phyloP scores from a whole-genome alignment of 176 grass and related monocot species.

The Rhynchospora tenuis region DNA sequence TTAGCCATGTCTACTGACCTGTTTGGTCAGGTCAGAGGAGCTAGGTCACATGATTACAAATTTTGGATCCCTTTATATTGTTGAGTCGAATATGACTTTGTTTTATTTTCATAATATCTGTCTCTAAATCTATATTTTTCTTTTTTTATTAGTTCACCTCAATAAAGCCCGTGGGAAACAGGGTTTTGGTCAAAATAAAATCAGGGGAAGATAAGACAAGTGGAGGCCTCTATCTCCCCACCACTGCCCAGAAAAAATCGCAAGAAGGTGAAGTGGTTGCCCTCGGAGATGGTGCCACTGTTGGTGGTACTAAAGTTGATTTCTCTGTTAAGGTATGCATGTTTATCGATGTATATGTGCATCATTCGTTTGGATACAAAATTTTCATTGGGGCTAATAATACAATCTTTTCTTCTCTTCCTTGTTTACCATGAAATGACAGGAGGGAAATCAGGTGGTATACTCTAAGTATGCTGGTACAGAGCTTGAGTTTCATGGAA shows the following conservation, averaged over 20 bases:
- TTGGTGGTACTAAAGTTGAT: slow-evolving; percentile 58
- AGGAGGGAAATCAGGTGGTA: slow-evolving; percentile 69
- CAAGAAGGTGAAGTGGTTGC: slow-evolving; percentile 72
- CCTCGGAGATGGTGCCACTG: slow-evolving; percentile 53
- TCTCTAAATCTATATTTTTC: slow-evolving; percentile 1
- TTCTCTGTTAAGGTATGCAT: slow-evolving; percentile 53
- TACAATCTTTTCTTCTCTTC: background rate
- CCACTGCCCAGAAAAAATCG: slow-evolving; percentile 53
- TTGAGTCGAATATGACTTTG: background rate
- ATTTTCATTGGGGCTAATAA: background rate
- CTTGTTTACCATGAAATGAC: background rate
- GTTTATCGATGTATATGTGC: background rate
- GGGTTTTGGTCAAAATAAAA: slow-evolving; percentile 84
- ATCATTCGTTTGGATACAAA: background rate
- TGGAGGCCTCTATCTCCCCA: slow-evolving; percentile 72
- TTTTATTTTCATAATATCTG: slow-evolving; percentile 9
- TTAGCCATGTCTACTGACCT: background rate
- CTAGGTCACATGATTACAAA: background rate
- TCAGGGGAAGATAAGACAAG: slow-evolving; percentile 58
- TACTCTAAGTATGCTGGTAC: slow-evolving; percentile 84
- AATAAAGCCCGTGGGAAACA: slow-evolving; percentile 64
- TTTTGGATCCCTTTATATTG: background rate
- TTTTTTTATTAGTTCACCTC: slow-evolving; percentile 53
- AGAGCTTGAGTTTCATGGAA: slow-evolving; percentile 72
- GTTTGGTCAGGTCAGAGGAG: background rate